phyloP scores from a whole-genome alignment of 495 filamentous ascomycete species.

The Neurospora tetrasperma region DNA sequence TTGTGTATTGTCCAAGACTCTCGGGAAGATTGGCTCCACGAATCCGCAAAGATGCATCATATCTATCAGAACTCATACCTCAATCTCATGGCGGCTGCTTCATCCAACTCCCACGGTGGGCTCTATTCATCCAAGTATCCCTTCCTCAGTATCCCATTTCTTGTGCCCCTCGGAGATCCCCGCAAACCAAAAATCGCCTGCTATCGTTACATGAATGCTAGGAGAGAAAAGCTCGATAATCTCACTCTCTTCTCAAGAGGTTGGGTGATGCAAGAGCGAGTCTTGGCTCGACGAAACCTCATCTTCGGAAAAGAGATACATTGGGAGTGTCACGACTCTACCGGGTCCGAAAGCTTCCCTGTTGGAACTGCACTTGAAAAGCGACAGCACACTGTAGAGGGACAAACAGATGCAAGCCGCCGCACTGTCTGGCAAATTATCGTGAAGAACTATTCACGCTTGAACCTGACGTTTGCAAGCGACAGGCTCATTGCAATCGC shows the following conservation, averaged over 20 bases:
- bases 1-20: slow-evolving; percentile 29
- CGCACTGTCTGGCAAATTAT: neutral
- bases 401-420: neutral
- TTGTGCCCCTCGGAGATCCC: neutral
- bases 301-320: neutral
- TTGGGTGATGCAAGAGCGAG: neutral
- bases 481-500: neutral
- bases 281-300: neutral
- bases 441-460: neutral
- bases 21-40: slow-evolving; percentile 19
- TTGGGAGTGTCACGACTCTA: neutral
- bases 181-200: neutral
- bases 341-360: neutral
- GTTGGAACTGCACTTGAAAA: neutral
- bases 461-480: neutral
- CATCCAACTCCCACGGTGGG: neutral
- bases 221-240: neutral
- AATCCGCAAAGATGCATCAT: slow-evolving; percentile 18
- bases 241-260: neutral
- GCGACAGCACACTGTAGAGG: neutral
- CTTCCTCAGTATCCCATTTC: neutral
- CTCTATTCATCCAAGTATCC: neutral
- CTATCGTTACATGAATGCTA: neutral
- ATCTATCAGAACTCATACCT: slow-evolving; percentile 20
- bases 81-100: slow-evolving; percentile 3